Base-by-base conservation (phyloP, 1,139 yeast species). In the Candida dubliniensis region DNA sequence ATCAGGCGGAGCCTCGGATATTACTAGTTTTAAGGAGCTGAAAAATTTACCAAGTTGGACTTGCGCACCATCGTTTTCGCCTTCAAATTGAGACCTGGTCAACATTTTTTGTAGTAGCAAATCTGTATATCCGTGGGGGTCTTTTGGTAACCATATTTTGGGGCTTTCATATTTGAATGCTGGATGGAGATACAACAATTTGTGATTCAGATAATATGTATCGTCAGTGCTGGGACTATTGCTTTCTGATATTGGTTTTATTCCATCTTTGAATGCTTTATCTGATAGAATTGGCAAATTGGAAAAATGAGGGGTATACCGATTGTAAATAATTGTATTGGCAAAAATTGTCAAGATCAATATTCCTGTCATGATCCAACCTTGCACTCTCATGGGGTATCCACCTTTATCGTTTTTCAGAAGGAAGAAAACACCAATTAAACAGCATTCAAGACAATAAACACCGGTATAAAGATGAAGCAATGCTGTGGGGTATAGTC, bases 381-480 rank as follows among this genome's bases (percentile, higher is more conserved):
- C 81, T 39, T 79, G 76, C 3, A 58, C 53, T 38, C 61, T 56
- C 59, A 69, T 54, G 1, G 68, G 65, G 38, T 53, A 56, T 1
- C 57, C 56, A 14, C 72, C 80, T 3, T 63, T 45, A 29, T 67
- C 65, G 52, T 80, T 71, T 49, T 70, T 70, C 57, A 82, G 82
- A 14, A 84, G 64, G 34, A 85, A 78, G 57, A 87, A 84, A 13
- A 87, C 64, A 0, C 96, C 96, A 35, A 87, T 73, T 54, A 90
- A 63, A 53, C 91, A 86, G 33, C 84, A 70, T 54, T 90, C 95
- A 58, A 87, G 72, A 55, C 89, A 85, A 58, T 90, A 89, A 1
- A 90, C 62, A 0, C 97, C 97, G 1, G 85, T 72, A 57, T 84
- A 87, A 36, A 88, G 64, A 48, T 89, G 96, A 46, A 84, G 73